phyloP scores from a whole-genome alignment of 2,329 filamentous ascomycete species.

The Ciborinia camelliae region DNA sequence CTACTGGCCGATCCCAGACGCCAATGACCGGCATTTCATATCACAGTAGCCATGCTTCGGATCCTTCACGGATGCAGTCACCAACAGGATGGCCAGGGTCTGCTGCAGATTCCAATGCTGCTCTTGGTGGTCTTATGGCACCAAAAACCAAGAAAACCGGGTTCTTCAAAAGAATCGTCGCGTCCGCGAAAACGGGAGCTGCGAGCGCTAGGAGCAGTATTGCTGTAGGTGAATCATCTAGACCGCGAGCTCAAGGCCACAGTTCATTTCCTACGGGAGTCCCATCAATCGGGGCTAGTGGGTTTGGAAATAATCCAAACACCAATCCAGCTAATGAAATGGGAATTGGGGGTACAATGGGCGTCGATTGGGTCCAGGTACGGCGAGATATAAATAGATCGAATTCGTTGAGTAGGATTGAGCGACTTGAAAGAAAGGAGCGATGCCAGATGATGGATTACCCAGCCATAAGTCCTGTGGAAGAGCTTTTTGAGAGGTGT shows the following conservation, averaged over 20 bases:
- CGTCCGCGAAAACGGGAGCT: conserved; percentile 89
- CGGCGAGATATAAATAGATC: conserved; percentile 93
- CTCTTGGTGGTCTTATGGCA: conserved; percentile 72
- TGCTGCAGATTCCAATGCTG: conserved; percentile 60
- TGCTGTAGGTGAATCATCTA: conserved; percentile 54
- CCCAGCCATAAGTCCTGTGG: conserved; percentile 81
- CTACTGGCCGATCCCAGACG: conserved; percentile 55
- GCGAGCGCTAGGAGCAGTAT: conserved; percentile 86
- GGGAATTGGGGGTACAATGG: conserved; percentile 53
- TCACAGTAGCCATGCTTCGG: conserved; percentile 75
- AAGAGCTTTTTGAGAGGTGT: conserved; percentile 78
- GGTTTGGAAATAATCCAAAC: conserved; percentile 39
- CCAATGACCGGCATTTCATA: conserved; percentile 80
- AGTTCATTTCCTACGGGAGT: conserved; percentile 36
- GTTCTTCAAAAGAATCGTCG: conserved; percentile 93
- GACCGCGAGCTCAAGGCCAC: conserved; percentile 36
- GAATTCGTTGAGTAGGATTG: conserved; percentile 86
- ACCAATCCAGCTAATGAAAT: conserved; percentile 62
- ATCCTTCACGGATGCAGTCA: conserved; percentile 54
- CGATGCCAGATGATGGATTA: conserved; percentile 94
- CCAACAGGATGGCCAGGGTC: conserved; percentile 56
- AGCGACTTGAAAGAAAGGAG: conserved; percentile 79
- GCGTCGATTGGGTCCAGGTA: conserved; percentile 94
- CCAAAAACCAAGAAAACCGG: conserved; percentile 80
- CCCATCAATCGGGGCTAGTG: conserved; percentile 51